Conservation (phyloP, 257 asterid genomes). For the Nicotiana tabacum region DNA sequence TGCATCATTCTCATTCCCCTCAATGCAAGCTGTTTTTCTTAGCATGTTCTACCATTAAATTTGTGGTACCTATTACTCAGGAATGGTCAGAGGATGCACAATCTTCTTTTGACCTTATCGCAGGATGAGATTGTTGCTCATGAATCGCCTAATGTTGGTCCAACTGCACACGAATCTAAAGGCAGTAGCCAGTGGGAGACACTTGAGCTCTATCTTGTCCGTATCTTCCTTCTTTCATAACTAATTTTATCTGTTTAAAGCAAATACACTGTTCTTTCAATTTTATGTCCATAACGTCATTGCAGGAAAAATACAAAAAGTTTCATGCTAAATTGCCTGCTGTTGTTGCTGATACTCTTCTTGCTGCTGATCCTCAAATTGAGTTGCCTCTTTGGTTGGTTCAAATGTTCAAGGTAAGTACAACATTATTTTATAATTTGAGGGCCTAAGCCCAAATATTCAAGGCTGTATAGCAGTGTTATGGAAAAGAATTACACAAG, state of each 20-base stretch:
- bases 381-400: constrained; percentile 95
- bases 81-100: constrained; percentile 51
- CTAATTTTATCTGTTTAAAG: background rate
- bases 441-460: background rate
- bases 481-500: background rate
- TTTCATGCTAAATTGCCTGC: constrained; percentile 80
- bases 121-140: constrained; percentile 42
- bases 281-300: constrained; percentile 1
- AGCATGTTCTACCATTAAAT: background rate
- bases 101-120: constrained; percentile 72
- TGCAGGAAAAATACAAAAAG: constrained; percentile 76
- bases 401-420: constrained; percentile 69
- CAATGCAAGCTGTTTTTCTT: constrained; percentile 4
- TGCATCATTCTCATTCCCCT: background rate
- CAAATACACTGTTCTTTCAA: background rate
- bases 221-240: constrained; percentile 26
- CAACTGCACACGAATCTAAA: constrained; percentile 33
- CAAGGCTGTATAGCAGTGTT: background rate
- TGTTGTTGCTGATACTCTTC: constrained; percentile 86
- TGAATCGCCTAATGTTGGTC: constrained; percentile 45
- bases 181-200: constrained; percentile 83
- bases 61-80: constrained; percentile 36
- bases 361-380: constrained; percentile 86
- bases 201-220: constrained; percentile 83
- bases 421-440: background rate